Evolutionary conservation across 768 basidiomycete genomes (phyloP), one percentile per base, ranked within the genome.

Genomic region (Royoungia palumana): DNA sequence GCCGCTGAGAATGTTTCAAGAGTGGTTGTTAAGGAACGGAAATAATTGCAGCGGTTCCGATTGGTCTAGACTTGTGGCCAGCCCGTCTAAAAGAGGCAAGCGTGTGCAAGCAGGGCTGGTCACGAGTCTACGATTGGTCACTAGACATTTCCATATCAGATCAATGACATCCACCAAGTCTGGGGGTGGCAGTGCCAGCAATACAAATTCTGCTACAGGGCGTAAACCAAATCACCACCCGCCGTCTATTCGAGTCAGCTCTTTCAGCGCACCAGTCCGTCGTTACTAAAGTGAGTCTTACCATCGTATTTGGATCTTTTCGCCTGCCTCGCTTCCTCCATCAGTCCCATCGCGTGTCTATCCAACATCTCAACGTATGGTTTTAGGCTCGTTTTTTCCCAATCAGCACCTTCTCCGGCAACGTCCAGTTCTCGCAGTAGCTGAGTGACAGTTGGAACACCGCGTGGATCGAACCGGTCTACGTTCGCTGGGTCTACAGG

Each of bases 361-460:
- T 98, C 89, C 55, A 98, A 69, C 73, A 96, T 80, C 38, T 94
- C 87, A 35, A 99, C 82, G 58, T 94, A 98, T 19, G 87, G 87
- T 62, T 82, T 88, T 50, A 99, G 69, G 5, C 89, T 89, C 14
- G 96, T 98, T 47, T 80, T 78, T 56, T 87, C 82, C 88, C 92
- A 96, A 59, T 88, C 88, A 82, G 81, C 75, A 54, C 78, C 77
- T 51, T 77, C 75, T 21, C 64, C 70, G 6, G 70, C 57, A 7
- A 62, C 63, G 57, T 94, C 85, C 41, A 98, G 72, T 67, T 99
- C 93, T 35, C 72, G 68, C 20, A 98, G 66, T n/a, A 98, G 75
- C 62, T 89, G 84, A 5, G 77, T 76, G 7, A 95, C 85, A 0
- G 93, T 98, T 1, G 96, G 96, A 5, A 97, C 95, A 1, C 59